Evolutionary conservation across 2,329 filamentous ascomycete species (phyloP), one percentile per base, ranked within the genome.

Genomic region (Aspergillus puulaauensis): DNA sequence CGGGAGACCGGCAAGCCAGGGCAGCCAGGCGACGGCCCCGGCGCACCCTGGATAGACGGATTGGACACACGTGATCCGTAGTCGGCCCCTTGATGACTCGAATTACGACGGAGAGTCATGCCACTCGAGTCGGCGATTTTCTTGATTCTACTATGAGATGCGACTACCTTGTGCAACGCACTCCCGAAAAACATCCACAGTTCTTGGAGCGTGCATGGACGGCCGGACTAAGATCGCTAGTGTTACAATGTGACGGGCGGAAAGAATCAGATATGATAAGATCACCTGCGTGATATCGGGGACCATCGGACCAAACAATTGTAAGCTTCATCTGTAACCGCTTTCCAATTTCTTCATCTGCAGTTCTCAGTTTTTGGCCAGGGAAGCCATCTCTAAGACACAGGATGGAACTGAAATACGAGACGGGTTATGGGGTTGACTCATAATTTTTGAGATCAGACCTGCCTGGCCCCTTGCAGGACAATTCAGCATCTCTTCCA

Each of bases 211-310:
- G 45, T 55, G 51, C 47, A 54, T 50, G 31, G 55, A 40, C 50
- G 44, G 21, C 43, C 19, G 19, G 31, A 57, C 46, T 46, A 58
- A 55, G 40, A 57, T 41, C 46, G 53, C 53, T 54, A 60, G 54
- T 54, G 49, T 58, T 31, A 46, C 58, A 46, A 31, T 17, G 51
- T 52, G 40, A 54, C 54, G 37, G 43, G 45, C 2, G 54, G 51
- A 50, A 47, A 59, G 41, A 60, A 66, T 66, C 63, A 62, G 64
- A 66, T 64, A 66, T 66, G 63, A 66, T 67, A 66, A 67, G 62
- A 65, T 66, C 59, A 59, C 45, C 56, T 61, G 61, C 45, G 45
- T 49, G 39, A 45, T 54, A 52, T 62, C 61, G 23, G 21, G 48
- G 7, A 43, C 40, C 23, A 27, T 52, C 23, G 31, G 46, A n/a